Evolutionary conservation across 1,139 yeast genomes (phyloP).

Genomic region (Debaryomyces nepalensis): DNA sequence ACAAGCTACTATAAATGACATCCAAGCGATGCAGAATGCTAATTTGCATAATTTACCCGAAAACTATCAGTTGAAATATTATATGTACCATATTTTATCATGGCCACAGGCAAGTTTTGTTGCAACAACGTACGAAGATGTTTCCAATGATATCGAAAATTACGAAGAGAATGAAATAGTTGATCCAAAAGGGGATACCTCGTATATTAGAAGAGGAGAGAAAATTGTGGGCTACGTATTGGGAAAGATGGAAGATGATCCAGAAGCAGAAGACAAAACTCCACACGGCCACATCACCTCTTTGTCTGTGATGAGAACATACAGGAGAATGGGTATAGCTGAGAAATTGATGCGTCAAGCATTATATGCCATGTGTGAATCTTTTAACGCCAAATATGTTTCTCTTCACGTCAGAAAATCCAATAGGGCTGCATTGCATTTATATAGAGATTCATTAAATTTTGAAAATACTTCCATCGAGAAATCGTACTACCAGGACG

Average conservation of each 20-base stretch:
- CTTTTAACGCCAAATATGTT: constrained; percentile 81
- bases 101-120: constrained; percentile 99
- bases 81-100: constrained; percentile 88
- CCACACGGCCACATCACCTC: constrained; percentile 97
- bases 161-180: constrained; percentile 31
- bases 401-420: constrained; percentile 93
- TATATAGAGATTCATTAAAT: constrained; percentile 82
- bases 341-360: constrained; percentile 92
- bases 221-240: constrained; percentile 92
- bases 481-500: constrained; percentile 90
- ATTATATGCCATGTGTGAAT: constrained; percentile 75
- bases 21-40: constrained; percentile 96
- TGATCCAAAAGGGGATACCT: constrained; percentile 56
- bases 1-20: constrained; percentile 83
- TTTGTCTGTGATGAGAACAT: constrained; percentile 91
- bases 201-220: constrained; percentile 68
- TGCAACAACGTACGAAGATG: constrained; percentile 71
- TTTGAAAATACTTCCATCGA: constrained; percentile 85
- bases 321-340: constrained; percentile 93
- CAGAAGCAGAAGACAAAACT: constrained; percentile 68
- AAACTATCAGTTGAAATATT: constrained; percentile 89
- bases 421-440: constrained; percentile 90
- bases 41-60: constrained; percentile 93
- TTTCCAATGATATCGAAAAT: constrained; percentile 34
- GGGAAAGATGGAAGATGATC: constrained; percentile 97